Evolutionary conservation across 1,139 yeast species (phyloP).

Genomic region (Geotrichum klebahnii): DNA sequence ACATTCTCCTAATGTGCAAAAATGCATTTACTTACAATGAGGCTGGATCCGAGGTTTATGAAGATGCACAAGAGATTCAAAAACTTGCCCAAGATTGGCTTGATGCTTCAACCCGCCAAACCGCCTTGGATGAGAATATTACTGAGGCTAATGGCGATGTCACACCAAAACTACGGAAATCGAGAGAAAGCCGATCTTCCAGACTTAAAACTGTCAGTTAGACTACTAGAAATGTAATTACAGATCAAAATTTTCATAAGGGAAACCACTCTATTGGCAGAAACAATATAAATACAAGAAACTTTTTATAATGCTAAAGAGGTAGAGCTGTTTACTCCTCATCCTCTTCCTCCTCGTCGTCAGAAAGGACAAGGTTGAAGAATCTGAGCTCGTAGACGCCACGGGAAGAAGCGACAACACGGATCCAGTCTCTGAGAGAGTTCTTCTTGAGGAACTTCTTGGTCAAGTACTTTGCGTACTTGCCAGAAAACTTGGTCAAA

Average conservation of each 20-base stretch:
- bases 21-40: constrained; percentile 85
- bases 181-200: background rate
- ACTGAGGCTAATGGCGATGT: background rate
- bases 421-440: constrained; percentile 98
- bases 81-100: constrained; percentile 26
- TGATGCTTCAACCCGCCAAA: background rate
- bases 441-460: constrained; percentile 99
- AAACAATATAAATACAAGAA: constrained; percentile 10
- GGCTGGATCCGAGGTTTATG: constrained; percentile 79
- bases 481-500: constrained; percentile 96
- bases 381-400: constrained; percentile 97
- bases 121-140: background rate
- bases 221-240: background rate
- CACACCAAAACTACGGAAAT: background rate
- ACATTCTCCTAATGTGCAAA: constrained; percentile 70
- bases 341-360: constrained; percentile 75
- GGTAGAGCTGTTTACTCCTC: constrained; percentile 19
- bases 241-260: background rate
- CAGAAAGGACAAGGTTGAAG: constrained; percentile 98
- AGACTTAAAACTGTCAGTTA: background rate
- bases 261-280: constrained; percentile 4
- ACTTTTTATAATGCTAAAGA: constrained; percentile 11
- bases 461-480: constrained; percentile 98
- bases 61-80: constrained; percentile 67
- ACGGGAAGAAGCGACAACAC: constrained; percentile 95